Conservation (phyloP, 495 filamentous ascomycete genomes). For the Copromyces sp. region DNA sequence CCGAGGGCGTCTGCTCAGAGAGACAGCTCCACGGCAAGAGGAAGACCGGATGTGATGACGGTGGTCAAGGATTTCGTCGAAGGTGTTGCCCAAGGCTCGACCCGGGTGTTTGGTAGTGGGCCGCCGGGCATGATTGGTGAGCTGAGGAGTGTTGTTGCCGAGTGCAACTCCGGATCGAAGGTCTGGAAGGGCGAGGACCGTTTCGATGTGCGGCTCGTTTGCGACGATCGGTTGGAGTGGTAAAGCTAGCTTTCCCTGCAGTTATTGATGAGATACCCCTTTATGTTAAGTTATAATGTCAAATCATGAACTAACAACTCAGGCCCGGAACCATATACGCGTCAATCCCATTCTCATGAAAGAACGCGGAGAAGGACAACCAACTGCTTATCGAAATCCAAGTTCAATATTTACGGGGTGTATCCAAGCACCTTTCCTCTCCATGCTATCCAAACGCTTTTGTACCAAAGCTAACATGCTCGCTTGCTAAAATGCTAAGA, state of each 20-base stretch:
- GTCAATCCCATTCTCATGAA: neutral
- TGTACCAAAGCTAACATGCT: neutral
- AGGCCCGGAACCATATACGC: neutral
- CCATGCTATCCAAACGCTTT: neutral
- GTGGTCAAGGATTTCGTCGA: constrained; percentile 30
- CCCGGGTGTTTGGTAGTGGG: constrained; percentile 50
- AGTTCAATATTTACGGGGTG: neutral
- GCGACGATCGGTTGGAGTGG: constrained; percentile 43
- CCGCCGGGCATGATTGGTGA: constrained; percentile 50
- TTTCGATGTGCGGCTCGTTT: constrained; percentile 46
- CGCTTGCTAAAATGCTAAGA: neutral
- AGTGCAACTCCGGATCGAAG: constrained; percentile 34
- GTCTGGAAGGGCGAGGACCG: constrained; percentile 47
- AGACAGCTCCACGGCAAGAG: constrained; percentile 3
- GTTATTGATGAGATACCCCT: constrained; percentile 6
- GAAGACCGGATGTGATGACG: constrained; percentile 22
- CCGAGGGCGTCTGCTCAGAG: constrained; percentile 1
- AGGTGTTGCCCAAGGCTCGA: constrained; percentile 32
- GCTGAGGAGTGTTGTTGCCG: constrained; percentile 44
- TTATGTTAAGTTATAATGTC: neutral
- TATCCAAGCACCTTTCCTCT: neutral
- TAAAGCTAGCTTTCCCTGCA: constrained; percentile 6
- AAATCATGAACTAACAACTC: too few species aligned
- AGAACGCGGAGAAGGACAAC: too few species aligned
- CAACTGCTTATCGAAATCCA: too few species aligned